A percentile compares a stretch with the other conserved stretches of the same genome.
phyloP scores from a whole-genome alignment of 176 grass and related monocot genomes.

The Olyra latifolia region DNA sequence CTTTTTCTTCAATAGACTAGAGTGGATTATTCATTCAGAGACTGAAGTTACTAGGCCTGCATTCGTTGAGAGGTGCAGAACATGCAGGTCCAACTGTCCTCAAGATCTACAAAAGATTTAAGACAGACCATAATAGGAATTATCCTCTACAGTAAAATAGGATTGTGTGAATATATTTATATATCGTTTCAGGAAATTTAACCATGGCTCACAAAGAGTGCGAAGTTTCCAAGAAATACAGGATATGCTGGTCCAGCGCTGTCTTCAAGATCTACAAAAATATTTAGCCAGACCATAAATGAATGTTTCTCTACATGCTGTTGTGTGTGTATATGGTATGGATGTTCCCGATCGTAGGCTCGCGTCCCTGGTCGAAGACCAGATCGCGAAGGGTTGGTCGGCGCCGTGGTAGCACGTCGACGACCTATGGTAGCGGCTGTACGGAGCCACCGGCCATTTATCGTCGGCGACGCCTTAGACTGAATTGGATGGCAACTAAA shows the following conservation, averaged over 20 bases:
- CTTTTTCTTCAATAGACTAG: background rate
- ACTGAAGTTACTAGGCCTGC: background rate
- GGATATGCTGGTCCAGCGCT: background rate
- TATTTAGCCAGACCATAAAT: background rate
- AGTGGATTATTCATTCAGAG: background rate
- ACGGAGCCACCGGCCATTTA: no score
- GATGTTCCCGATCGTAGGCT: background rate
- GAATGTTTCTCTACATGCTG: background rate
- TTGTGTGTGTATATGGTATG: background rate
- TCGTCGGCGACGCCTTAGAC: no score
- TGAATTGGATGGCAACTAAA: no score
- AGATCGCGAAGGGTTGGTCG: no score
- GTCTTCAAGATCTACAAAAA: background rate
- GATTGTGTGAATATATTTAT: no score
- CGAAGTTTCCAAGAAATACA: background rate
- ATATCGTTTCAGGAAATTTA: no score
- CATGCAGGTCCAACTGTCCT: background rate
- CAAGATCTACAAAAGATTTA: background rate
- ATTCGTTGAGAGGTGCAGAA: background rate
- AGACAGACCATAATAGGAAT: no score
- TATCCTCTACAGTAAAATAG: no score
- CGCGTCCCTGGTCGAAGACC: no score
- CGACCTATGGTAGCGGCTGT: no score
- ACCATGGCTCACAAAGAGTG: no score
- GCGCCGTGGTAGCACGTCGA: no score